Base-by-base conservation (phyloP, 2,329 filamentous ascomycete genomes). In the Talaromyces albobiverticillius region DNA sequence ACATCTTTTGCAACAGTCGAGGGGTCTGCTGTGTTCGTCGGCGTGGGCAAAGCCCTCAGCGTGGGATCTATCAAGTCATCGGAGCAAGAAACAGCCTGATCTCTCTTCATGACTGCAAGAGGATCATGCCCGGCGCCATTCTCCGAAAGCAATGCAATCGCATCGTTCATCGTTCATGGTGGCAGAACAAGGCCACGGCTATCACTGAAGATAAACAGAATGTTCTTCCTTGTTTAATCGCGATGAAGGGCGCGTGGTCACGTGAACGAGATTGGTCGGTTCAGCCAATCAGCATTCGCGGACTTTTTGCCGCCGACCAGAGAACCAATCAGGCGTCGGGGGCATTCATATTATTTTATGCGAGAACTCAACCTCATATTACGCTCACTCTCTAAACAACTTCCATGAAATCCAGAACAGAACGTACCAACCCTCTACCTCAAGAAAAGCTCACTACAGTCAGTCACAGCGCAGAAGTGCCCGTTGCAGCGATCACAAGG, bases 251-350 rank as follows among this genome's bases (percentile, higher is more conserved):
- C 53, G 53, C 53, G 53, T 43, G 43, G 10, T 55, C 53, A 55
- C 53, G 43, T 55, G 53, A 22, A 59, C 46, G 57, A 64, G 57
- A 64, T 29, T 22, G 38, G 46, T 45, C 42, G 16, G 3, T 22
- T 9, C n/a, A 8, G 36, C 36, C 16, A 40, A 40, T 40, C 36
- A 40, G 11, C 16, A 16, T 18, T 18, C 34, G n/a, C 13, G 26
- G 26, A 10, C 26, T 29, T 6, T 29, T 29, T 36, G 22, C 22
- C 23, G 25, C 7, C 22, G 31, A 18, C 1, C 20, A 48, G 25
- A 9, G 18, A 14, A 38, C 25, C 32, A 6, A 47, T 48, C 22
- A 29, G 5, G 26, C 5, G 26, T 5, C 26, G 26, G 5, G 26
- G 26, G 5, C 5, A 10, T 29, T 29, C 5, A 29, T n/a, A n/a